A percentile compares a stretch with the other conserved stretches of the same genome.
Conservation (phyloP, 257 asterid genomes). For the Nicotiana attenuata region DNA sequence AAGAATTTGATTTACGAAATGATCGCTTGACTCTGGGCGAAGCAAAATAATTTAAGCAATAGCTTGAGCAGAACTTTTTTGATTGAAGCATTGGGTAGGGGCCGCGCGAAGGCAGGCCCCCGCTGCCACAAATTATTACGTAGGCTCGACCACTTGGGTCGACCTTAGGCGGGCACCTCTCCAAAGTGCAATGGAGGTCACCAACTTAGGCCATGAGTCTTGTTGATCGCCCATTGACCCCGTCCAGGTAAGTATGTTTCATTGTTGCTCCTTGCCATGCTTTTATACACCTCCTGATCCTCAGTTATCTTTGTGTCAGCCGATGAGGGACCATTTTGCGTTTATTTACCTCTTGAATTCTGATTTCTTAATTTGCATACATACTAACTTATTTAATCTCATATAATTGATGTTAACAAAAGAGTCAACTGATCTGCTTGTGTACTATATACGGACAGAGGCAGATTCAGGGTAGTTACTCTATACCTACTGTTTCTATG, state of each 20-base stretch:
- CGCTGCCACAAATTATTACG: conserved; percentile 17
- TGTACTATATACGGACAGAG: not conserved
- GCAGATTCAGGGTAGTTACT: not conserved
- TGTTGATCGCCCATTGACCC: conserved; percentile 25
- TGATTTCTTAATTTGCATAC: not conserved
- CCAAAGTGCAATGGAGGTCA: conserved; percentile 28
- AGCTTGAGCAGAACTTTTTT: too few species aligned
- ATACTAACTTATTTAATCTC: not conserved
- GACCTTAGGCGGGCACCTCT: conserved; percentile 30
- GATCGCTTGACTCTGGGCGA: too few species aligned
- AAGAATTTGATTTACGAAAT: too few species aligned
- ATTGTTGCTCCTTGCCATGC: too few species aligned
- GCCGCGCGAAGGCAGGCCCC: conserved; percentile 7
- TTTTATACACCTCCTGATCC: too few species aligned
- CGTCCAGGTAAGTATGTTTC: conserved; percentile 27
- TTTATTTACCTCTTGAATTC: not conserved
- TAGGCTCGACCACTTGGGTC: conserved; percentile 31
- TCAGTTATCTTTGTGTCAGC: too few species aligned
- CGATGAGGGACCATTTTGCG: too few species aligned
- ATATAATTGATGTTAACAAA: not conserved
- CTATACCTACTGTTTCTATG: not conserved
- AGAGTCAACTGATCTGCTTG: not conserved
- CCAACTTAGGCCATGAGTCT: conserved; percentile 30
- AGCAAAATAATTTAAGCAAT: too few species aligned
- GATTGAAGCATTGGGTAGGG: not conserved